Conservation (phyloP, 2,329 filamentous ascomycete species). For the Mycosphaerella sp. region DNA sequence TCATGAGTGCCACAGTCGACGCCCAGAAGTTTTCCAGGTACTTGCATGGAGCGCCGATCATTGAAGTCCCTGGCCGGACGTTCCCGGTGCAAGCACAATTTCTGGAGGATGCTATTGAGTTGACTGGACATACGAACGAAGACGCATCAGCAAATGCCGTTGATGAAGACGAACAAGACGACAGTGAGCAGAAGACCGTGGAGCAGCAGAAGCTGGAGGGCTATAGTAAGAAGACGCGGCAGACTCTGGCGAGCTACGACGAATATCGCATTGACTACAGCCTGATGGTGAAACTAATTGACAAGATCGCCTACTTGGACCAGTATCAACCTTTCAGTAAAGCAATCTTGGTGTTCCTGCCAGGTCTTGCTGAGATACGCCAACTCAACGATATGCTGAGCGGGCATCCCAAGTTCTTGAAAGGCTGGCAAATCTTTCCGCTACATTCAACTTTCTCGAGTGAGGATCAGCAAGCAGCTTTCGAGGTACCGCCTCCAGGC, state of each 20-base stretch:
- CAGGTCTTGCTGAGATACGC: slow-evolving; percentile 72
- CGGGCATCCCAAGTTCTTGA: slow-evolving; percentile 66
- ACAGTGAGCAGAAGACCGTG: slow-evolving; percentile 36
- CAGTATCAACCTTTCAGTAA: slow-evolving; percentile 68
- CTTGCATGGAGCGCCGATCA: slow-evolving; percentile 73
- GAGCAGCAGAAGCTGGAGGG: slow-evolving; percentile 59
- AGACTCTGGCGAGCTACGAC: slow-evolving; percentile 69
- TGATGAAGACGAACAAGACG: slow-evolving; percentile 42
- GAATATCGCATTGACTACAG: slow-evolving; percentile 91
- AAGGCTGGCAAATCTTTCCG: slow-evolving; percentile 78
- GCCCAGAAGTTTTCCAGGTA: slow-evolving; percentile 87
- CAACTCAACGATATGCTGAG: slow-evolving; percentile 73
- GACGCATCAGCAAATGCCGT: slow-evolving; percentile 50
- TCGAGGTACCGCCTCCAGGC: slow-evolving; percentile 73
- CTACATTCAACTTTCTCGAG: slow-evolving; percentile 93
- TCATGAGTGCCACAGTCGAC: slow-evolving; percentile 98
- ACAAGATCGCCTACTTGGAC: slow-evolving; percentile 64
- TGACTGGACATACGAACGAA: slow-evolving; percentile 66
- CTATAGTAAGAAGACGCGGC: slow-evolving; percentile 71
- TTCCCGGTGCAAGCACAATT: slow-evolving; percentile 86
- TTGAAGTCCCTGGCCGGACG: slow-evolving; percentile 86
- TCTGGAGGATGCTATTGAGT: slow-evolving; percentile 85
- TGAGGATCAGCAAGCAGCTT: slow-evolving; percentile 92
- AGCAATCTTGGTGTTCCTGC: slow-evolving; percentile 89
- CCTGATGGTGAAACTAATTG: slow-evolving; percentile 71